These are phyloP conservation scores for Phoma herbarum DNA, from an alignment of 2,329 filamentous ascomycete genomes.

Conservation along the genomic window DNA sequence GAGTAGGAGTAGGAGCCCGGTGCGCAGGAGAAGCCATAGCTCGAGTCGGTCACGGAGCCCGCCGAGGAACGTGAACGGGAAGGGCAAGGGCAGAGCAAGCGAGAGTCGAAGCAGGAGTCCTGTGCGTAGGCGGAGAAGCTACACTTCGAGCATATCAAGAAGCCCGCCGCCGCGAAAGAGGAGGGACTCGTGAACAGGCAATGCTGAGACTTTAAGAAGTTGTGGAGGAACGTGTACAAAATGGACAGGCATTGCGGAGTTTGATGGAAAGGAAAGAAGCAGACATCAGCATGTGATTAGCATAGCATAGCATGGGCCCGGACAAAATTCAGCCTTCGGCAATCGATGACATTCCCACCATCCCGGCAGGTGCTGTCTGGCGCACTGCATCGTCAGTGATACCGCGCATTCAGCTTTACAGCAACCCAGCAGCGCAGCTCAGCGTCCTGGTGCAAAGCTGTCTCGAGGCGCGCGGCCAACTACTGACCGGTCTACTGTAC, in stretches of 20 bases:
- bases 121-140: constrained; percentile 20
- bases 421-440: too few species aligned
- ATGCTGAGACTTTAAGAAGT: background rate
- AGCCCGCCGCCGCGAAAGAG: constrained; percentile 26
- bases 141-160: constrained; percentile 21
- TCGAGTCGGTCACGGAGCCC: constrained; percentile 12
- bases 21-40: constrained; percentile 8
- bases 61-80: constrained; percentile 16
- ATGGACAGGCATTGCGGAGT: background rate
- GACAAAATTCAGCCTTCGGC: background rate
- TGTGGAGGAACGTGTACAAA: background rate
- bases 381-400: background rate
- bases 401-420: background rate
- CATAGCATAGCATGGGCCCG: constrained; percentile 6
- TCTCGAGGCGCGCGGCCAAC: too few species aligned
- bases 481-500: background rate
- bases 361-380: background rate
- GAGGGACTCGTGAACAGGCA: constrained; percentile 17
- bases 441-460: too few species aligned
- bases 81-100: constrained; percentile 14
- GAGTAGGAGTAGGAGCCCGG: constrained; percentile 15
- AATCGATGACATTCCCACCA: background rate
- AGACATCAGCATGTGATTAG: constrained; percentile 5
- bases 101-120: constrained; percentile 19
- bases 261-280: background rate